Base-by-base conservation (phyloP, 106 monocot species). In the Hemerocallis citrina region DNA sequence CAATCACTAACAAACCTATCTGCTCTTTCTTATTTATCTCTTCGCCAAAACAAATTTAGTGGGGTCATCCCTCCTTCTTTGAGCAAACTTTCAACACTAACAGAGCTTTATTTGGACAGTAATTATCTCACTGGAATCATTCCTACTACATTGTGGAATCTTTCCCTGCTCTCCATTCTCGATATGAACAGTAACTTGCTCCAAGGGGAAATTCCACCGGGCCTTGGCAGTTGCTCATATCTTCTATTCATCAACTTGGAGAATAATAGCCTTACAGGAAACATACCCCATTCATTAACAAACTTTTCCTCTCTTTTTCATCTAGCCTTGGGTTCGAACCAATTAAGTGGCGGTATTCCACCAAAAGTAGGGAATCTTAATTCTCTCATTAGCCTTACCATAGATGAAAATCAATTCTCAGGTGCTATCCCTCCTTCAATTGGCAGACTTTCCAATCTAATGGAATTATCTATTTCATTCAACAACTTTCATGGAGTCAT, bases 371-470 rank as follows among this genome's bases (percentile, higher is more conserved):
- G 72, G 3, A 44, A 55, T 12, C 44, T 72, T 3, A 7, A 27
- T 11, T 48, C 22, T 16, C 62, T 30, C 1, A 28, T 3, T 8
- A 17, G 15, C 24, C 27, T 70, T 6, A 16, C 3, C 9, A 8
- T 70, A 15, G 29, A 34, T 14, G 14, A 34, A 11, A 70, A 70
- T 35, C 10, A 41, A 28, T 50, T 70, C 5, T 0, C 22, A 12
- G 70, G 70, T 24, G 42, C n/a, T 13, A 39, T 70, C 29, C 70
- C 70, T 19, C 13, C 16, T 3, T 39, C 28, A 14, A 41, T 70
- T 8, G 70, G 62, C 1, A 50, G 41, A 2, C 25, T 62, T 13
- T 15, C 42, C 3, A 40, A 42, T 34, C 62, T 70, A 13, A 52
- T 1, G 1, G 30, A 0, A 3, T 62, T 75, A 12, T 17, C 56